Conservation (phyloP, 192 early-diverging fungal genomes). For the Coemansia sp. region DNA sequence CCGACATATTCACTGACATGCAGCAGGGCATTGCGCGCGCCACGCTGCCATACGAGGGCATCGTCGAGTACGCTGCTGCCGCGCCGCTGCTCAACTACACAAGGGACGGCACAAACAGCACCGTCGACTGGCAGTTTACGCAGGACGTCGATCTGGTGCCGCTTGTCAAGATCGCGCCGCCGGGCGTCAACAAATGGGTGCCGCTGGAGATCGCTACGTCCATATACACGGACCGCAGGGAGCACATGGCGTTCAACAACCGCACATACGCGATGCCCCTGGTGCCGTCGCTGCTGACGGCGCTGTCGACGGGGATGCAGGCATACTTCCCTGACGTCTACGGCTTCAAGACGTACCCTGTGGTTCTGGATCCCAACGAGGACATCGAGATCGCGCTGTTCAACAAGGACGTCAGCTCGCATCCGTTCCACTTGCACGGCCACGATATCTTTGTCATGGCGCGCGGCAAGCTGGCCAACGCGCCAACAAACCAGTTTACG, state of each 20-base stretch:
- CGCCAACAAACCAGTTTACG: conserved; percentile 22
- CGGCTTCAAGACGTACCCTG: conserved; percentile 62
- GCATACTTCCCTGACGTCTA: conserved; percentile 62
- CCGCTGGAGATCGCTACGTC: conserved; percentile 62
- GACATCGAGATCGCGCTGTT: conserved; percentile 73
- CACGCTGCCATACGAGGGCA: conserved; percentile 29
- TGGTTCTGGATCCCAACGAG: conserved; percentile 62
- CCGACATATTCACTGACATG: conserved; percentile 61
- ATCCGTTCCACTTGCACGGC: conserved; percentile 86
- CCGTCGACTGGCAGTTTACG: conserved; percentile 53
- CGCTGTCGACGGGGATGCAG: conserved; percentile 61
- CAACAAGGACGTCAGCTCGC: conserved; percentile 73
- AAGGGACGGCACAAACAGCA: conserved; percentile 15
- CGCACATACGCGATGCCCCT: conserved; percentile 63
- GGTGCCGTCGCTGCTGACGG: conserved; percentile 67
- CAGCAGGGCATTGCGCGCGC: conserved; percentile 43
- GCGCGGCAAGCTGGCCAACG: conserved; percentile 48
- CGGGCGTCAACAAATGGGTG: conserved; percentile 45
- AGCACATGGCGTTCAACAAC: conserved; percentile 79
- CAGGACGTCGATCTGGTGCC: conserved; percentile 63
- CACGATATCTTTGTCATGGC: conserved; percentile 76
- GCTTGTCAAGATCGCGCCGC: conserved; percentile 37
- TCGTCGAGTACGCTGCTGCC: conserved; percentile 36
- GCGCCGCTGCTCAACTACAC: conserved; percentile 30
- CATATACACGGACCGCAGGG: conserved; percentile 66